These are phyloP conservation scores for Epichloe sibirici DNA, from an alignment of 2,329 filamentous ascomycete species.

Conservation along the genomic window DNA sequence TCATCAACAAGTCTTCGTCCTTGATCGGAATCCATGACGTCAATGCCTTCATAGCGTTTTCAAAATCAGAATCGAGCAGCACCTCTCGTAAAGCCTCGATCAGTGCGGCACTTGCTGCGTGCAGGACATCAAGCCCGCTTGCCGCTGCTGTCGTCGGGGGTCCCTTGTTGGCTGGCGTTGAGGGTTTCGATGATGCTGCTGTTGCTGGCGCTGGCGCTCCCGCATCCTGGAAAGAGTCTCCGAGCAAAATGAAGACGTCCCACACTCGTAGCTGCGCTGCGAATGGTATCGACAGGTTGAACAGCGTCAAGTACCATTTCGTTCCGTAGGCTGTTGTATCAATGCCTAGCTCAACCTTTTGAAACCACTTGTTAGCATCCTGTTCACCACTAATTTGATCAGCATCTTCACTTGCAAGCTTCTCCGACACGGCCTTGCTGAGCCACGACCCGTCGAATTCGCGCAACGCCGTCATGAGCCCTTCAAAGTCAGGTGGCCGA, in stretches of 20 bases:
- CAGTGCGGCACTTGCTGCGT: constrained; percentile 79
- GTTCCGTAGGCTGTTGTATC: constrained; percentile 89
- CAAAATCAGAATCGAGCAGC: constrained; percentile 85
- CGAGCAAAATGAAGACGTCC: constrained; percentile 95
- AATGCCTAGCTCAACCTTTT: constrained; percentile 62
- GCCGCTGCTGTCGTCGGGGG: constrained; percentile 6
- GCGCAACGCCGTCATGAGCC: constrained; percentile 71
- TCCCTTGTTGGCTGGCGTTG: constrained; percentile 4
- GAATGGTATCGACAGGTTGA: constrained; percentile 94
- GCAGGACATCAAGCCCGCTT: constrained; percentile 67
- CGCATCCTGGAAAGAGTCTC: constrained; percentile 22
- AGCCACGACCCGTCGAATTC: constrained; percentile 85
- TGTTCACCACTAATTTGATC: too few relatives aligned
- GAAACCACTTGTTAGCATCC: not conserved
- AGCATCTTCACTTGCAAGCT: constrained; percentile 49
- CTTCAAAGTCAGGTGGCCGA: constrained; percentile 60
- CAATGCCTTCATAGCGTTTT: constrained; percentile 94
- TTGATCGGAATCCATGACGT: constrained; percentile 90
- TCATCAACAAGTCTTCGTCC: constrained; percentile 89
- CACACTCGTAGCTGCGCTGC: constrained; percentile 87
- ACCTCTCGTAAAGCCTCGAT: constrained; percentile 85
- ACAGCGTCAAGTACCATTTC: constrained; percentile 92
- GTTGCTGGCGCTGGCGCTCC: not conserved
- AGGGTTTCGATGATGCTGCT: not conserved
- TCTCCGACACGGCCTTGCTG: constrained; percentile 63